phyloP scores from a whole-genome alignment of 495 filamentous ascomycete species.

The Podospora sp. region DNA sequence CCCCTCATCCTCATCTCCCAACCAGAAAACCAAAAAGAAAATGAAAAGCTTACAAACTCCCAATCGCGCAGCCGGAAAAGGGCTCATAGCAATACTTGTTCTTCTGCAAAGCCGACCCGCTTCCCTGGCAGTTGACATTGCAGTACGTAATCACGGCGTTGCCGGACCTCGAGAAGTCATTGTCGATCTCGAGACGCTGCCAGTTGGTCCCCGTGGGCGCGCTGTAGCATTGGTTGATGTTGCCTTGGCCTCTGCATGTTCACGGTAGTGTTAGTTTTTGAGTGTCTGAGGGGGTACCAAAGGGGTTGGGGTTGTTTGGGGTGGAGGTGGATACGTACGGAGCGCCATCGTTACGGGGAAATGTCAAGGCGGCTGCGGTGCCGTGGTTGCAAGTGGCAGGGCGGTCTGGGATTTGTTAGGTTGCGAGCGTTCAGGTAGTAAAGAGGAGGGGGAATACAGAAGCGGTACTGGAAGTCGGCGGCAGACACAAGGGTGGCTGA shows the following conservation, averaged over 20 bases:
- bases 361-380: neutral
- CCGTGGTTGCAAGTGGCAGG: neutral
- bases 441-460: neutral
- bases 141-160: neutral
- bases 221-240: neutral
- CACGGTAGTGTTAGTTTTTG: too few species aligned
- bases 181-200: constrained; percentile 7
- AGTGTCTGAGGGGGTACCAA: too few species aligned
- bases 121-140: constrained; percentile 1
- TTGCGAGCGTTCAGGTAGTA: too few species aligned
- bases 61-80: neutral
- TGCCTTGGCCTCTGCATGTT: neutral
- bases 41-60: neutral
- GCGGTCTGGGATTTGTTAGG: neutral
- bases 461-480: neutral
- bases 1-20: too few species aligned
- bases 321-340: neutral
- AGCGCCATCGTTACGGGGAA: neutral
- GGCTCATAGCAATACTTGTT: neutral
- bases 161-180: neutral
- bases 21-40: too few species aligned
- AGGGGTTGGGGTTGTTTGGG: too few species aligned
- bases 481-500: neutral
- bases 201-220: constrained; percentile 3
- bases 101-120: neutral